These are phyloP conservation scores for Paraleonurus japonicus DNA, from an alignment of 257 asterid genomes.

Conservation along the genomic window DNA sequence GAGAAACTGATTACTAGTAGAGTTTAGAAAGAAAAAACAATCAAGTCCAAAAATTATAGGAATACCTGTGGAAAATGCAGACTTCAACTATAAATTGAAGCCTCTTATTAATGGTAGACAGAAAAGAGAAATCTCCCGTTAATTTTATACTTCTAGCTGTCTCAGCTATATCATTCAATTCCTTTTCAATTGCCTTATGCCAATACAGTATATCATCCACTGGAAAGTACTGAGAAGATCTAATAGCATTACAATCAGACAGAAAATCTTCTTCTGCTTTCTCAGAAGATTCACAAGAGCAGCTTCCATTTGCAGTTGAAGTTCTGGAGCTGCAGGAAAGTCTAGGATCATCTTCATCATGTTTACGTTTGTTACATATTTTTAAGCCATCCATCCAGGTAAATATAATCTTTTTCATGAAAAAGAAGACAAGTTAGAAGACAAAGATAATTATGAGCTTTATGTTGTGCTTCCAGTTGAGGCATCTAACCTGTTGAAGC, in stretches of 20 bases:
- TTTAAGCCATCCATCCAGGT: constrained; percentile 85
- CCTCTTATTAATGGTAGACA: constrained; percentile 61
- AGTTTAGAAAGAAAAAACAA: not conserved
- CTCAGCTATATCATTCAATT: constrained; percentile 74
- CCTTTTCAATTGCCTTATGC: constrained; percentile 83
- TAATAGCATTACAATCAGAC: constrained; percentile 38
- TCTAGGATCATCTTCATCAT: constrained; percentile 38
- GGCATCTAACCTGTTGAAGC: constrained; percentile 67
- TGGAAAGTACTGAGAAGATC: constrained; percentile 37
- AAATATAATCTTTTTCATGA: constrained; percentile 56
- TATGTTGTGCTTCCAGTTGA: constrained; percentile 1
- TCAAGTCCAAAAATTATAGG: not conserved
- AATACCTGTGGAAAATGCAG: constrained; percentile 88
- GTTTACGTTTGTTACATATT: constrained; percentile 66
- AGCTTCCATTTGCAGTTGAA: constrained; percentile 31
- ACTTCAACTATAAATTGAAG: constrained; percentile 93
- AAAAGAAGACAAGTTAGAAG: constrained; percentile 36
- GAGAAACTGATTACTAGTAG: not conserved
- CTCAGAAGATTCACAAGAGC: constrained; percentile 50
- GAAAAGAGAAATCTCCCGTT: constrained; percentile 74
- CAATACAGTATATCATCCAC: constrained; percentile 78
- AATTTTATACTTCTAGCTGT: constrained; percentile 65
- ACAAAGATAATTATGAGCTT: constrained; percentile 10
- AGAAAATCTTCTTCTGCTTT: constrained; percentile 29
- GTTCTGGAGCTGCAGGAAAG: constrained; percentile 32